Conservation (phyloP, 371 early-diverging fungal genomes). For the Mucor racemosus region DNA sequence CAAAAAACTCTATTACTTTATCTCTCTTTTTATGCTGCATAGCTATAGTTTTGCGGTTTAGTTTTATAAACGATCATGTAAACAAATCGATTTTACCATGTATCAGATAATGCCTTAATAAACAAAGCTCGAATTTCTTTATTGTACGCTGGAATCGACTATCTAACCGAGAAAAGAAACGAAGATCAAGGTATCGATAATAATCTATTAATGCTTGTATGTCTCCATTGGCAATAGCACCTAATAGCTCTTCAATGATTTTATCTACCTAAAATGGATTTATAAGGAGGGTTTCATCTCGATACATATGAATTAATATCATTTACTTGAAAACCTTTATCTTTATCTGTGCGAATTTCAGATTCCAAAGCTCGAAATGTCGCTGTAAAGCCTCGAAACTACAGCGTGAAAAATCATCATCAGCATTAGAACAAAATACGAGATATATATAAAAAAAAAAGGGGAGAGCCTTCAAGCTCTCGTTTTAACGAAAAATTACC, state of each 20-base stretch:
- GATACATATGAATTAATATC: not conserved
- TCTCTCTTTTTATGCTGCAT: constrained; percentile 64
- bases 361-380: constrained; percentile 68
- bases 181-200: constrained; percentile 69
- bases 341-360: constrained; percentile 63
- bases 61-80: not conserved
- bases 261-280: constrained; percentile 58
- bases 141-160: constrained; percentile 66
- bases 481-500: constrained; percentile 36
- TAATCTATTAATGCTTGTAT: constrained; percentile 61
- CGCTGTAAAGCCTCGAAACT: constrained; percentile 72
- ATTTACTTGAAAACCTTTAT: constrained; percentile 67
- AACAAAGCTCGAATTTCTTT: constrained; percentile 67
- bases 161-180: constrained; percentile 71
- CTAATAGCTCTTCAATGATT: constrained; percentile 66
- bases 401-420: not conserved
- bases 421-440: too few species aligned
- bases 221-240: constrained; percentile 59
- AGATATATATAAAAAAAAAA: not conserved
- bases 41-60: constrained; percentile 35
- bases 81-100: constrained; percentile 49
- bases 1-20: constrained; percentile 68
- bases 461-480: not conserved
- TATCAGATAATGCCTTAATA: constrained; percentile 66
- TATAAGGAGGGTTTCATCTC: not conserved